Percentiles rank a stretch among this genome's conserved stretches.
phyloP scores from a whole-genome alignment of 345 rosid genomes.

The Sonneratia caseolaris region DNA sequence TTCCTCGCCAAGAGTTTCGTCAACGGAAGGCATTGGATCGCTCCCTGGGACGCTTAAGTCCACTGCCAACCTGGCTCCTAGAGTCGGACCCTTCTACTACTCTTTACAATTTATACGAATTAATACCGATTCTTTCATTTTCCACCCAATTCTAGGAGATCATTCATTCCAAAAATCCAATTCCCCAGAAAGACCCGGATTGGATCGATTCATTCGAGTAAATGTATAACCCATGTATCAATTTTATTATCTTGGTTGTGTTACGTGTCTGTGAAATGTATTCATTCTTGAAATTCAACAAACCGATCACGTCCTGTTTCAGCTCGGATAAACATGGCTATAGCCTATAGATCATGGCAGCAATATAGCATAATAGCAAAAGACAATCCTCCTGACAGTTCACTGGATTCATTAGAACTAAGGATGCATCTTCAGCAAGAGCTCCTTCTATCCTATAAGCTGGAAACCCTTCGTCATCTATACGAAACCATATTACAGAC shows the following conservation, averaged over 20 bases:
- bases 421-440: too few relatives aligned
- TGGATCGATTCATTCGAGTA: neutral
- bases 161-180: constrained; percentile 11
- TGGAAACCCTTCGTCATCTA: too few relatives aligned
- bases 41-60: constrained; percentile 50
- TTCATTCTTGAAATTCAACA: neutral
- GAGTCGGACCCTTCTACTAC: too few relatives aligned
- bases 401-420: too few relatives aligned
- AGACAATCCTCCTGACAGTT: too few relatives aligned
- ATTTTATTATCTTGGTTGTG: neutral
- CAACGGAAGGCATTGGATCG: constrained; percentile 91
- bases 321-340: too few relatives aligned
- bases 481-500: too few relatives aligned
- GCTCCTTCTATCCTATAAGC: too few relatives aligned
- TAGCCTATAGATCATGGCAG: too few relatives aligned
- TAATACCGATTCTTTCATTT: constrained; percentile 13
- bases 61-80: neutral
- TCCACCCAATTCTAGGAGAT: neutral
- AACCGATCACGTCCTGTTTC: neutral
- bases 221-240: neutral
- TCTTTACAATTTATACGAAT: neutral
- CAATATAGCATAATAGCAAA: too few relatives aligned
- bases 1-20: constrained; percentile 85
- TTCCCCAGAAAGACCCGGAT: neutral
- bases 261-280: neutral